Base-by-base conservation (phyloP, 2,329 filamentous ascomycete species). In the Clonostachys byssicola region DNA sequence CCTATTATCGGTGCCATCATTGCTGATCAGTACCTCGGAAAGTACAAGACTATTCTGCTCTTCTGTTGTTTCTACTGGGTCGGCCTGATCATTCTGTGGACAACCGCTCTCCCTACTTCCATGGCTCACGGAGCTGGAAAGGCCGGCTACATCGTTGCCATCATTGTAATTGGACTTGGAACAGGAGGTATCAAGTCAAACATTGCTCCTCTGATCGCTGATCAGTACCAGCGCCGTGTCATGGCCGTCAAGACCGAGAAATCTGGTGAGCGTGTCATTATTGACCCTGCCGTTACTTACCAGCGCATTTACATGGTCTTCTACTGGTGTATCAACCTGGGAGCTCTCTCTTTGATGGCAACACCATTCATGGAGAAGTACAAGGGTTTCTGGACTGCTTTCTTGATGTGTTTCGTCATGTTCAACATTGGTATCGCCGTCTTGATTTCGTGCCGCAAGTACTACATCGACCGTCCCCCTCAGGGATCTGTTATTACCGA, bases 301-400 rank as follows among this genome's bases (percentile, higher is more conserved):
- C 80, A 85, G 57, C 74, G 82, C 43, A 81, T 88, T 51, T 88
- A 86, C 71, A 86, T 83, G 81, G 78, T 88, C 59, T 89, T 88
- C 69, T 89, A 89, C 66, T 74, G 77, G 62, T 85, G 81, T 65
- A 88, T 89, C 60, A 89, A 90, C 64, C 55, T 90, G 14, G 87
- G 86, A n/a, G 80, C 83, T 2, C 71, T 91, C 7, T 86, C 80
- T 0, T 71, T 80, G 46, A 75, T 89, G 54, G 82, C 78, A 7
- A 89, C 83, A 1, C 81, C 81, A 2, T 83, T 81, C 59, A 77
- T 89, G 70, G 87, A 91, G 62, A 69, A 77, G 49, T 75, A 84
- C 55, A 64, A 83, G 48, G 83, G 81, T 5, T 90, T 85, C 77
- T 88, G 84, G 76, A 75, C 75, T 2, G 85, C 82, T 3, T 89